These are phyloP conservation scores for Alternaria tenuissima DNA, from an alignment of 2,329 filamentous ascomycete species.

Conservation along the genomic window DNA sequence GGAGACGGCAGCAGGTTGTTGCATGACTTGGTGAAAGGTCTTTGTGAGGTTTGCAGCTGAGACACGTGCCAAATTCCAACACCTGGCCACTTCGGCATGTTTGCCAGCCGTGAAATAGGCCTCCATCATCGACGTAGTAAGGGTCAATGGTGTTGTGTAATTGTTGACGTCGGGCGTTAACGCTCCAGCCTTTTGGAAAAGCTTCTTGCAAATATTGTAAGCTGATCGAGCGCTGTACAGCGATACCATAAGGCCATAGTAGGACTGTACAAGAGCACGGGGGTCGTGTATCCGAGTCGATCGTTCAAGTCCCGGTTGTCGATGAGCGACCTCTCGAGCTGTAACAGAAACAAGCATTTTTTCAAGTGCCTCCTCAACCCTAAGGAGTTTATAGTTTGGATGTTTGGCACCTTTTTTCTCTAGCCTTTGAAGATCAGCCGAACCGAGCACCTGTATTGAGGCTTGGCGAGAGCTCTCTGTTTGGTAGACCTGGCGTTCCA, in stretches of 20 bases:
- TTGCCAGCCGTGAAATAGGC: slow-evolving; percentile 66
- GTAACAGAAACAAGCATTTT: slow-evolving; percentile 37
- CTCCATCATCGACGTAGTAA: slow-evolving; percentile 68
- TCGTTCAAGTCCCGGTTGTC: slow-evolving; percentile 35
- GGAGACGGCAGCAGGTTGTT: slow-evolving; percentile 37
- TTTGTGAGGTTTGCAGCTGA: slow-evolving; percentile 57
- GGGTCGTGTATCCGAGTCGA: slow-evolving; percentile 41
- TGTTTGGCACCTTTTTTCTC: slow-evolving; percentile 19
- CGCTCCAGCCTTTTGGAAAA: slow-evolving; percentile 34
- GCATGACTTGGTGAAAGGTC: slow-evolving; percentile 42
- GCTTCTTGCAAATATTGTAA: slow-evolving; percentile 50
- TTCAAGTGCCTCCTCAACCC: slow-evolving; percentile 39
- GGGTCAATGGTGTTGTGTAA: slow-evolving; percentile 49
- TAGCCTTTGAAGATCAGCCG: slow-evolving; percentile 31
- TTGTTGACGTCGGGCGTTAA: slow-evolving; percentile 22
- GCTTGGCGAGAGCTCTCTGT: slow-evolving; percentile 56
- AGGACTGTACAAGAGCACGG: slow-evolving; percentile 58
- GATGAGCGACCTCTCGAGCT: slow-evolving; percentile 38
- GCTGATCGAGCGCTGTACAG: slow-evolving; percentile 60
- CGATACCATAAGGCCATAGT: slow-evolving; percentile 65
- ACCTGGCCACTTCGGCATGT: slow-evolving; percentile 67
- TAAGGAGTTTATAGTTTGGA: slow-evolving; percentile 29
- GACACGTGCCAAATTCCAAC: slow-evolving; percentile 70
- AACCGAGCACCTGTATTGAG: slow-evolving; percentile 41
- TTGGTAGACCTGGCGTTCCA: slow-evolving; percentile 46